A percentile compares a stretch with the other conserved stretches of the same genome.
Conservation (phyloP, 1,284 basidiomycete species). For the Tranzscheliella williamsii region DNA sequence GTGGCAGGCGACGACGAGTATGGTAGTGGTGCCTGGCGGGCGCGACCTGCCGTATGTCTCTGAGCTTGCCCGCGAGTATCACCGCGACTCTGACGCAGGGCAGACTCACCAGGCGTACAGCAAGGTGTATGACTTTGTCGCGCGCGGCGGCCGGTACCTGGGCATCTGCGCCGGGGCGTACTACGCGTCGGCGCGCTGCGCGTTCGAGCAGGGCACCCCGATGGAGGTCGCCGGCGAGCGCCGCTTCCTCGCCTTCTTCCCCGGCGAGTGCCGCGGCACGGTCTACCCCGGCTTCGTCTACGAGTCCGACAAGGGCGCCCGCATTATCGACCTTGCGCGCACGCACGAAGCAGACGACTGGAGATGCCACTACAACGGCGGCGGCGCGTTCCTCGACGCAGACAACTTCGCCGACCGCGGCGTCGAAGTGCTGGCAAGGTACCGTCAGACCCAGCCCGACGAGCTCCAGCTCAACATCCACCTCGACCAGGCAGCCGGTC, state of each 20-base stretch:
- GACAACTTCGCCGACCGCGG: constrained; percentile 26
- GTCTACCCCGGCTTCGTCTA: constrained; percentile 68
- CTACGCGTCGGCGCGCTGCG: constrained; percentile 64
- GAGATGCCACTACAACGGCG: constrained; percentile 66
- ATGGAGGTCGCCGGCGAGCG: constrained; percentile 65
- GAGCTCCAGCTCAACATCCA: constrained; percentile 25
- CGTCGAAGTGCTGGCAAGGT: constrained; percentile 62
- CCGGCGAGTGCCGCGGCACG: constrained; percentile 66
- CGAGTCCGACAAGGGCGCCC: constrained; percentile 64
- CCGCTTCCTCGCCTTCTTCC: constrained; percentile 67
- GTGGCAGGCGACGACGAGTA: constrained; percentile 39
- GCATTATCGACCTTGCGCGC: constrained; percentile 58
- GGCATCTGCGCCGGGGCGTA: constrained; percentile 71
- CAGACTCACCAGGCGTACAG: not conserved
- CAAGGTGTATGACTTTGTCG: constrained; percentile 69
- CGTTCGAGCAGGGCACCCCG: constrained; percentile 65
- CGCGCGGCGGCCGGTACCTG: constrained; percentile 70
- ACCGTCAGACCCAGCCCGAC: constrained; percentile 51
- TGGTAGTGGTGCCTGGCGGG: constrained; percentile 51
- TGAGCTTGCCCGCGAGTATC: constrained; percentile 15
- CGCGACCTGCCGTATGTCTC: constrained; percentile 50
- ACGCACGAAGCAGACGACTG: constrained; percentile 5
- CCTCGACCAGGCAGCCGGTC: not conserved
- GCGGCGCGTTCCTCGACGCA: constrained; percentile 65
- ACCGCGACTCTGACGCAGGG: constrained; percentile 7